These are phyloP conservation scores for Buxus sempervirens DNA, from an alignment of 164 flowering plant species.

Conservation along the genomic window DNA sequence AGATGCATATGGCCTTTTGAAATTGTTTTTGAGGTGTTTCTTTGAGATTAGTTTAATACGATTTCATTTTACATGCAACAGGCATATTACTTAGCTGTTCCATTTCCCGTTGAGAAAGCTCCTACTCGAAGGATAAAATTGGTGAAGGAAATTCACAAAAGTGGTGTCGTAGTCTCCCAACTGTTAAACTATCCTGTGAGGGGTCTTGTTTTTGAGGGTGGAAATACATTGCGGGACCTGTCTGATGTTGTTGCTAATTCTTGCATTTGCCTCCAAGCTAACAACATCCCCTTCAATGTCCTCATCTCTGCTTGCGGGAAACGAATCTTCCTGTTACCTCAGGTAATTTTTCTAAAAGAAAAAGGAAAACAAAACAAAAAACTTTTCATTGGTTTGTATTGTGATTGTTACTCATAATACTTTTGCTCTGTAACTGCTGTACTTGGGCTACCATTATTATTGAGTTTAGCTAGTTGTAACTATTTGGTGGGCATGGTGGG, in stretches of 20 bases:
- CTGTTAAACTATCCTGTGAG: slow-evolving; percentile 70
- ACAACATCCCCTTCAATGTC: slow-evolving; percentile 73
- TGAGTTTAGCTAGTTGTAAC: not conserved
- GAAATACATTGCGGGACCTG: slow-evolving; percentile 45
- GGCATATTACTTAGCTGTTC: slow-evolving; percentile 68
- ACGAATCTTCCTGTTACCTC: slow-evolving; percentile 65
- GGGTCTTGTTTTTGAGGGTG: slow-evolving; percentile 76
- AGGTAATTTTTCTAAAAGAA: slow-evolving; percentile 52
- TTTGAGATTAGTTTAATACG: not conserved
- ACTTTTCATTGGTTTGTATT: not conserved
- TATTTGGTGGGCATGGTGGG: not conserved
- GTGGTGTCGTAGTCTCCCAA: slow-evolving; percentile 43
- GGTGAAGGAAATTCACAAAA: slow-evolving; percentile 9
- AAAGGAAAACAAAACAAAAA: too few species aligned
- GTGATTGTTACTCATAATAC: not conserved
- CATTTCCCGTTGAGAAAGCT: slow-evolving; percentile 79
- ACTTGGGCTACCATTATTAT: not conserved
- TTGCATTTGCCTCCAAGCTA: slow-evolving; percentile 69
- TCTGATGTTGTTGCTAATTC: slow-evolving; percentile 54
- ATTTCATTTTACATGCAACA: slow-evolving; percentile 14
- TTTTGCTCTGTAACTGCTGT: not conserved
- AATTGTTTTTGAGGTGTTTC: not conserved
- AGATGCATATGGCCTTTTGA: not conserved
- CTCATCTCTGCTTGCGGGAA: slow-evolving; percentile 73
- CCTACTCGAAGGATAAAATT: slow-evolving; percentile 33